Percentiles rank a stretch among this genome's conserved stretches.
phyloP scores from a whole-genome alignment of 495 filamentous ascomycete species.

The Aspergillus mulundensis region DNA sequence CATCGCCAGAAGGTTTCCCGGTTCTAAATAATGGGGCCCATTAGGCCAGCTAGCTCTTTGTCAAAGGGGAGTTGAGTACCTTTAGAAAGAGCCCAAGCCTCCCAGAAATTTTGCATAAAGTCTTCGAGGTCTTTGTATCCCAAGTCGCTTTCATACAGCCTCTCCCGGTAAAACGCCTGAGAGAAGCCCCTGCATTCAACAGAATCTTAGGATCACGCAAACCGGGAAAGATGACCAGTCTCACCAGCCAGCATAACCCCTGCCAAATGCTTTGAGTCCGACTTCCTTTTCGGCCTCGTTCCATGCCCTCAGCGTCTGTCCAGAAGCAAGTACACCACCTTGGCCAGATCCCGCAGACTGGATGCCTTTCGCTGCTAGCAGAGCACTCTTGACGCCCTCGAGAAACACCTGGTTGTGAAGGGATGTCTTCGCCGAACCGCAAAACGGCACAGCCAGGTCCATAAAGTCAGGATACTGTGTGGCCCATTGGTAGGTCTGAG shows the following conservation, averaged over 20 bases:
- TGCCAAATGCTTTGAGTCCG: constrained; percentile 64
- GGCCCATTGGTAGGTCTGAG: constrained; percentile 67
- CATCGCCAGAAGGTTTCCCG: constrained; percentile 64
- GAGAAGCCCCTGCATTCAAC: constrained; percentile 53
- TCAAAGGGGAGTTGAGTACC: constrained; percentile 29
- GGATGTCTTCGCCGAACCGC: constrained; percentile 62
- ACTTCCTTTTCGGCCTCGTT: constrained; percentile 50
- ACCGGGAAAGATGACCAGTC: constrained; percentile 2
- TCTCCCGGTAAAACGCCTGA: constrained; percentile 67
- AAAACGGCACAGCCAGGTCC: constrained; percentile 64
- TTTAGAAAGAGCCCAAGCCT: constrained; percentile 64
- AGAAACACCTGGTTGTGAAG: constrained; percentile 71
- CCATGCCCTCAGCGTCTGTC: constrained; percentile 47
- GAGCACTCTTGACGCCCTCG: constrained; percentile 64
- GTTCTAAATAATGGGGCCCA: constrained; percentile 44
- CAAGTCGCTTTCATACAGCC: constrained; percentile 55
- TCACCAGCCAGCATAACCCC: constrained; percentile 70
- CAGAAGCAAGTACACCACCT: constrained; percentile 29
- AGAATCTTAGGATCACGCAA: neutral
- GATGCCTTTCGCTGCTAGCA: constrained; percentile 58
- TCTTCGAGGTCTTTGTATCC: constrained; percentile 62
- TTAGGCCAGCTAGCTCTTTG: neutral
- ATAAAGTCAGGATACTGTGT: constrained; percentile 68
- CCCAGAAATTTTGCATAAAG: constrained; percentile 70
- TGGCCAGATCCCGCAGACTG: constrained; percentile 46